These are phyloP conservation scores for Yarrowia bubula DNA, from an alignment of 805 yeast species.

Conservation along the genomic window DNA sequence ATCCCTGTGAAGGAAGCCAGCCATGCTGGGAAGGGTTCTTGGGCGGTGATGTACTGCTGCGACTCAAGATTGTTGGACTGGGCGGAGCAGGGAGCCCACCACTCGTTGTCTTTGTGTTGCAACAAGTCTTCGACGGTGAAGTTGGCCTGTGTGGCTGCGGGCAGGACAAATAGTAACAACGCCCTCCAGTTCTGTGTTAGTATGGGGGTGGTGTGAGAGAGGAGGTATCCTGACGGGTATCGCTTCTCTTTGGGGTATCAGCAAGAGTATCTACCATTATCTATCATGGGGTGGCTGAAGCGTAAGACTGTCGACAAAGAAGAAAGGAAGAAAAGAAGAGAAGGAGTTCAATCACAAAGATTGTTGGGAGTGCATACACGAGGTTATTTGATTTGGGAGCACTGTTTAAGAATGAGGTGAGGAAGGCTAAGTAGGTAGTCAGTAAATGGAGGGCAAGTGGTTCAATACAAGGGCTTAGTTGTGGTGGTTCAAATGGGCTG, in stretches of 20 bases:
- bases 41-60: neutral
- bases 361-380: neutral
- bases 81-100: slow-evolving; percentile 18
- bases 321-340: neutral
- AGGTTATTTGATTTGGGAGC: neutral
- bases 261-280: slow-evolving; percentile 17
- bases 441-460: too few species aligned
- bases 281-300: slow-evolving; percentile 14
- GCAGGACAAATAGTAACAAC: slow-evolving; percentile 3
- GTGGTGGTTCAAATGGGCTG: too few species aligned
- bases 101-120: slow-evolving; percentile 20
- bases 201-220: neutral
- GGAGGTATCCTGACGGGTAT: neutral
- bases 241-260: neutral
- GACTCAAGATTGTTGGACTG: neutral
- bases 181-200: slow-evolving; percentile 25
- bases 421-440: neutral
- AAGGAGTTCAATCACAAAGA: slow-evolving; percentile 7
- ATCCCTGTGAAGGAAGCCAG: slow-evolving; percentile 70
- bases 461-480: too few species aligned
- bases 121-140: slow-evolving; percentile 12
- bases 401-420: neutral
- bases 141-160: slow-evolving; percentile 5
- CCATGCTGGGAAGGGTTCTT: slow-evolving; percentile 75
- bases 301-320: slow-evolving; percentile 15